Evolutionary conservation across 2,329 filamentous ascomycete genomes (phyloP).

Genomic region (Fusarium sp.): DNA sequence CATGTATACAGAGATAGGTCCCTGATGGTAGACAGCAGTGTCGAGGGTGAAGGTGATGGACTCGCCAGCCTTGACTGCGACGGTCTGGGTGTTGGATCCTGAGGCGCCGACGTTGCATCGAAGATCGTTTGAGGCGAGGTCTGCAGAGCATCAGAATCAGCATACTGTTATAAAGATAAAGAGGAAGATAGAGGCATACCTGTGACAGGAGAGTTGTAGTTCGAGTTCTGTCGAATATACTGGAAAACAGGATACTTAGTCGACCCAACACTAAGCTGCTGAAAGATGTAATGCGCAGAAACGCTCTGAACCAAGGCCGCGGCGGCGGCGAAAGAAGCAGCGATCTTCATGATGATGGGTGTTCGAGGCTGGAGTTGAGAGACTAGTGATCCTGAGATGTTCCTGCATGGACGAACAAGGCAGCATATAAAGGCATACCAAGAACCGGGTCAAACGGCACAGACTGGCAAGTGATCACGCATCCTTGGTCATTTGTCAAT

Average conservation of each 20-base stretch:
- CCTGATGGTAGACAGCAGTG: conserved; percentile 15
- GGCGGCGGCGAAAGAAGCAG: not conserved
- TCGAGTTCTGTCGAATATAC: conserved; percentile 19
- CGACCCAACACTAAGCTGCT: conserved; percentile 9
- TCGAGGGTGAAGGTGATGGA: conserved; percentile 15
- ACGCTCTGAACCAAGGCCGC: not conserved
- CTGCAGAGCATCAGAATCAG: accelerated
- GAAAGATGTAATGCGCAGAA: conserved; percentile 14
- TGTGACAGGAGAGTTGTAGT: conserved; percentile 20
- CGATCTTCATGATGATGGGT: not conserved
- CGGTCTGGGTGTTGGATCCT: not conserved
- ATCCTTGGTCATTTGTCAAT: not conserved
- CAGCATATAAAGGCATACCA: not conserved
- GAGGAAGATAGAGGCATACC: not conserved
- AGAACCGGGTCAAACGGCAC: not conserved
- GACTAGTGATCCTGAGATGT: not conserved
- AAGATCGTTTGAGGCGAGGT: not conserved
- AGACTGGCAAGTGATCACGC: not conserved
- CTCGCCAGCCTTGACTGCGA: conserved; percentile 7
- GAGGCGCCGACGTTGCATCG: conserved; percentile 18
- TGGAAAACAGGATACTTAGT: conserved; percentile 5
- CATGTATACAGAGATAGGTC: conserved; percentile 13
- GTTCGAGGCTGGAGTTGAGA: not conserved
- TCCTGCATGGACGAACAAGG: not conserved
- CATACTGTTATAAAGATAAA: accelerated